Evolutionary conservation across 345 rosid genomes (phyloP), one percentile per base, ranked within the genome.

Genomic region (Populus euphratica): DNA sequence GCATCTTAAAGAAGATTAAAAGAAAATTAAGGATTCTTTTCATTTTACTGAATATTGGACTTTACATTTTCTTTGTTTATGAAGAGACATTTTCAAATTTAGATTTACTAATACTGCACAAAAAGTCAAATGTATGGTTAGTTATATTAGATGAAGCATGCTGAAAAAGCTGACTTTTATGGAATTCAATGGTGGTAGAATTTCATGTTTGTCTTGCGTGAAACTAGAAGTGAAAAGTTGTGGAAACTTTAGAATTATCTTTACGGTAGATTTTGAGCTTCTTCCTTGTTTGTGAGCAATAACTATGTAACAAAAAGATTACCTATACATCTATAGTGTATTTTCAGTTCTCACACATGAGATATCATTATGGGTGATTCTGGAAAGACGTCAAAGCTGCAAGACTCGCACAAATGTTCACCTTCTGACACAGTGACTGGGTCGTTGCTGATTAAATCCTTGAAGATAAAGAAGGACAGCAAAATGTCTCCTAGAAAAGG

Each of bases 371-470:
- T 89, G 93, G 78, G 38, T 75, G 81, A 70, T 59, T 71, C 81
- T 49, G 81, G 77, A 76, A 83, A 81, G 59, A 73, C 78, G 54
- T 73, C 68, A 41, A 74, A 38, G 17, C 80, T 65, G 65, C 79
- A 85, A 56, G 85, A 80, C 79, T 68, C 74, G 27, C 75, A 70
- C n/a, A 79, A 81, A 54, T 65, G 88, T 72, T 70, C 80, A 76
- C 68, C 76, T 38, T 81, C 87, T 20, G 78, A 80, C 77, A 69
- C 54, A 74, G 88, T 82, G 35, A 64, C 68, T 39, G 88, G 83
- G 23, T 86, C 93, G 76, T 29, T 81, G 80, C 80, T 85, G 69
- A 85, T 88, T 82, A 84, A 89, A n/a, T 81, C 90, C 5, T 70
- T 86, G 62, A 79, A 80, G 69, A 61, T 78, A 9, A 80, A 83